These are phyloP conservation scores for Afroboletus lepidellus DNA, from an alignment of 1,284 basidiomycete genomes.

Conservation along the genomic window DNA sequence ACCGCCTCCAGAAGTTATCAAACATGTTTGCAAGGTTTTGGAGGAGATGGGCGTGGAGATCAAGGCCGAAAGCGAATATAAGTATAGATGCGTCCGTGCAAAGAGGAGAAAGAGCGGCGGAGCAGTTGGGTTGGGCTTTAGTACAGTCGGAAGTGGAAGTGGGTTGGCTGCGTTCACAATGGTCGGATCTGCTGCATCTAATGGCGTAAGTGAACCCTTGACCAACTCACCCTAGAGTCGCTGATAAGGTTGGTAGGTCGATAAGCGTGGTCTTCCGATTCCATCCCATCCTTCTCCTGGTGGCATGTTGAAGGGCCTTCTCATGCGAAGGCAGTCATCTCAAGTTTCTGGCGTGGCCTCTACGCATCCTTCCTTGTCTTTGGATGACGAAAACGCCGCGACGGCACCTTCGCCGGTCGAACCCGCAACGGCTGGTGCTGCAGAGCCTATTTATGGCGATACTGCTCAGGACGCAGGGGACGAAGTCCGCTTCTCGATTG, in stretches of 20 bases:
- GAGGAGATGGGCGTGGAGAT: slow-evolving; percentile 91
- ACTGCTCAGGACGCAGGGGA: slow-evolving; percentile 77
- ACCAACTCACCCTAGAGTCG: not conserved
- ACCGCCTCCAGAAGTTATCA: slow-evolving; percentile 84
- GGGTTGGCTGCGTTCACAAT: slow-evolving; percentile 74
- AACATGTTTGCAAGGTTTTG: slow-evolving; percentile 77
- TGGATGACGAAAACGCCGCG: slow-evolving; percentile 41
- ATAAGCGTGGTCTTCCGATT: slow-evolving; percentile 78
- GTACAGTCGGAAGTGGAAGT: slow-evolving; percentile 40
- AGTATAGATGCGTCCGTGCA: slow-evolving; percentile 76
- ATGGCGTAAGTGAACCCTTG: slow-evolving; percentile 57
- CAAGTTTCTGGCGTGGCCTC: slow-evolving; percentile 52
- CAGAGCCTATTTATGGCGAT: slow-evolving; percentile 77
- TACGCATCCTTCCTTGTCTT: slow-evolving; percentile 35
- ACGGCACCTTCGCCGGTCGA: slow-evolving; percentile 28
- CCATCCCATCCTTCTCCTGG: slow-evolving; percentile 71
- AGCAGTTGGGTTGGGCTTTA: slow-evolving; percentile 41
- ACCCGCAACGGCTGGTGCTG: slow-evolving; percentile 31
- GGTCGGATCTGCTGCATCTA: slow-evolving; percentile 74
- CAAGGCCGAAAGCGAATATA: slow-evolving; percentile 84
- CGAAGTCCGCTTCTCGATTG: slow-evolving; percentile 91
- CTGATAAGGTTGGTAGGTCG: slow-evolving; percentile 51
- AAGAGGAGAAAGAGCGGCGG: slow-evolving; percentile 63
- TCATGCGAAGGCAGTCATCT: slow-evolving; percentile 85
- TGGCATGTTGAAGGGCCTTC: slow-evolving; percentile 79